phyloP scores from a whole-genome alignment of 148 eudicot genomes.

The Silene conica region DNA sequence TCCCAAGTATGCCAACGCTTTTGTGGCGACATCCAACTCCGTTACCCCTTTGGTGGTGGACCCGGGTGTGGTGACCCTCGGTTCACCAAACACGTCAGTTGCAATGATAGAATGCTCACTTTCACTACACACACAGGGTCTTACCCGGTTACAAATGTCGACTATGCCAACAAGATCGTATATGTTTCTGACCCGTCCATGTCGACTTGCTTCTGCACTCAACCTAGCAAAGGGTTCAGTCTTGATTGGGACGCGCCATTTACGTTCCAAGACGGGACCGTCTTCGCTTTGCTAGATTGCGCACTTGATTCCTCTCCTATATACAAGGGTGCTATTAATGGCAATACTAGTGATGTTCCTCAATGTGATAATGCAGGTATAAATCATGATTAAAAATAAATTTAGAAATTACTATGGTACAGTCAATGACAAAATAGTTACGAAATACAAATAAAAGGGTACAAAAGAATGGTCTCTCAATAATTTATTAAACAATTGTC shows the following conservation, averaged over 20 bases:
- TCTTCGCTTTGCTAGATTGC: slow-evolving; percentile 77
- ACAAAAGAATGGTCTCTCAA: no score
- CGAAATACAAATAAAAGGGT: no score
- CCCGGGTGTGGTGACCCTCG: slow-evolving; percentile 82
- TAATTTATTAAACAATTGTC: no score
- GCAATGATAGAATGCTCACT: slow-evolving; percentile 52
- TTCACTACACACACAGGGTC: slow-evolving; percentile 65
- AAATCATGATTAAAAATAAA: no score
- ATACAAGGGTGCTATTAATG: slow-evolving; percentile 33
- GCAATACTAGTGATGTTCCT: slow-evolving; percentile 35
- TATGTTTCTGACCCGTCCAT: slow-evolving; percentile 72
- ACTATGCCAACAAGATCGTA: slow-evolving; percentile 50
- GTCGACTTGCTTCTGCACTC: slow-evolving; percentile 71
- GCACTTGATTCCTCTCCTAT: slow-evolving; percentile 47
- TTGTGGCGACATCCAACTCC: slow-evolving; percentile 62
- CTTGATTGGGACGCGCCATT: slow-evolving; percentile 89
- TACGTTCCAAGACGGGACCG: slow-evolving; percentile 48
- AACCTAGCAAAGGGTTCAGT: slow-evolving; percentile 74
- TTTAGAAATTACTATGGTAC: no score
- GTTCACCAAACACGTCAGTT: slow-evolving; percentile 49
- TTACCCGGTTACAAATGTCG: slow-evolving; percentile 66
- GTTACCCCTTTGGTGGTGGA: slow-evolving; percentile 76
- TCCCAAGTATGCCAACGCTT: slow-evolving; percentile 65
- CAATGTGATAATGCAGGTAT: slow-evolving; percentile 61
- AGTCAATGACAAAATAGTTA: no score